Conservation (phyloP, 2,329 filamentous ascomycete genomes). For the Epichloe brachyelytri region DNA sequence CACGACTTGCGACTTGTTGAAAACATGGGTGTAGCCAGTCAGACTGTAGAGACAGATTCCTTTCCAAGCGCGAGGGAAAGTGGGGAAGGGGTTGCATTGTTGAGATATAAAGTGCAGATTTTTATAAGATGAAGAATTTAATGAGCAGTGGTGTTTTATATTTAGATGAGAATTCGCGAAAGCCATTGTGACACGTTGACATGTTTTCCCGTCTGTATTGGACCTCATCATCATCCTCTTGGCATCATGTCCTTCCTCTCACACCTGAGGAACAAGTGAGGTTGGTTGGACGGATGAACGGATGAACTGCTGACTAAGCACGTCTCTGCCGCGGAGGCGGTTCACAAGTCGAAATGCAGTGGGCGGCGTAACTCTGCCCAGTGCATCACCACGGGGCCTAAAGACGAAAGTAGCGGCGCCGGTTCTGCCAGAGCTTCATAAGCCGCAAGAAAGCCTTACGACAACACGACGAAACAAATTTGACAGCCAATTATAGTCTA, state of each 20-base stretch:
- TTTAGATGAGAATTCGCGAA: background rate
- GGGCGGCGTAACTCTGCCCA: slow-evolving; percentile 23
- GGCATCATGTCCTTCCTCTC: too few relatives aligned
- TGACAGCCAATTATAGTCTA: background rate
- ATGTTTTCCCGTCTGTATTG: too few relatives aligned
- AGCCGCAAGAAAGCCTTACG: background rate
- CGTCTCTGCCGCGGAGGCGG: background rate
- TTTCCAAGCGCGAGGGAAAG: background rate
- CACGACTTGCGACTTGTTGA: slow-evolving; percentile 12
- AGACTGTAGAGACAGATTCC: background rate
- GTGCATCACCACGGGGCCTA: slow-evolving; percentile 21
- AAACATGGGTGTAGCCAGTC: background rate
- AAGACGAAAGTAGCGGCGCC: slow-evolving; percentile 4
- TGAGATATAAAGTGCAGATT: background rate
- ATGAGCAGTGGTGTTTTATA: background rate
- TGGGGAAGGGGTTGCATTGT: background rate
- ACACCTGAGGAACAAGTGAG: background rate
- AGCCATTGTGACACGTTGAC: too few relatives aligned
- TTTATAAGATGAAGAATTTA: background rate
- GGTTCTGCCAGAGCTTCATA: background rate
- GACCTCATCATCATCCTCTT: background rate
- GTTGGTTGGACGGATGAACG: background rate
- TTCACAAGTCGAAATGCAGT: slow-evolving; percentile 14
- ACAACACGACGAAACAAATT: background rate
- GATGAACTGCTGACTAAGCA: slow-evolving; percentile 6